Conservation (phyloP, 2,329 filamentous ascomycete genomes). For the Aspergillus sp. region DNA sequence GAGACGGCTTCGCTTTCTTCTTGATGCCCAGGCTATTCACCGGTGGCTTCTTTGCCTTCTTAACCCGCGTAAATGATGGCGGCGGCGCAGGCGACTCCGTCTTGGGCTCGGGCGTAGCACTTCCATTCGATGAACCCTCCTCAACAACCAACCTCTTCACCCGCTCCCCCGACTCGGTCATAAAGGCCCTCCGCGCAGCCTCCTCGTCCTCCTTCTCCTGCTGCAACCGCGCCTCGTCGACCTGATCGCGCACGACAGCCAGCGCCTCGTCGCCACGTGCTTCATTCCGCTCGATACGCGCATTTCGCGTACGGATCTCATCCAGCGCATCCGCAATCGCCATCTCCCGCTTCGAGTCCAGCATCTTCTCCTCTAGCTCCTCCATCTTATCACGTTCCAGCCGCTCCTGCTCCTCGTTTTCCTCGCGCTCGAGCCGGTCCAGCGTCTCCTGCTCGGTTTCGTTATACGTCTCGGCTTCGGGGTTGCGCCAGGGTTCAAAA, state of each 20-base stretch:
- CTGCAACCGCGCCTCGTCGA: conserved; percentile 58
- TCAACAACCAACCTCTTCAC: conserved; percentile 55
- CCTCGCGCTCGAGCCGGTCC: conserved; percentile 77
- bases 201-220: conserved; percentile 82
- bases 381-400: conserved; percentile 89
- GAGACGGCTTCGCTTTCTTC: conserved; percentile 69
- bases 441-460: conserved; percentile 87
- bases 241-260: conserved; percentile 57
- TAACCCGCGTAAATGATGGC: conserved; percentile 65
- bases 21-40: conserved; percentile 77
- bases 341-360: conserved; percentile 94
- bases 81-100: conserved; percentile 50
- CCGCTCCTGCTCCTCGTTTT: conserved; percentile 59
- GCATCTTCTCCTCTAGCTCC: conserved; percentile 88
- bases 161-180: conserved; percentile 55
- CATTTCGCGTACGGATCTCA: conserved; percentile 89
- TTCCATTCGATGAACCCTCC: conserved; percentile 25
- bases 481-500: conserved; percentile 83
- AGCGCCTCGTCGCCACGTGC: conserved; percentile 58
- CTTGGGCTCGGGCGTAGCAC: conserved; percentile 34
- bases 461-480: conserved; percentile 54
- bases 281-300: conserved; percentile 75
- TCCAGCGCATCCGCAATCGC: conserved; percentile 92
- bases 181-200: conserved; percentile 74
- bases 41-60: conserved; percentile 86